Base-by-base conservation (phyloP, 2,329 filamentous ascomycete genomes). In the Aspergillus cejpii region DNA sequence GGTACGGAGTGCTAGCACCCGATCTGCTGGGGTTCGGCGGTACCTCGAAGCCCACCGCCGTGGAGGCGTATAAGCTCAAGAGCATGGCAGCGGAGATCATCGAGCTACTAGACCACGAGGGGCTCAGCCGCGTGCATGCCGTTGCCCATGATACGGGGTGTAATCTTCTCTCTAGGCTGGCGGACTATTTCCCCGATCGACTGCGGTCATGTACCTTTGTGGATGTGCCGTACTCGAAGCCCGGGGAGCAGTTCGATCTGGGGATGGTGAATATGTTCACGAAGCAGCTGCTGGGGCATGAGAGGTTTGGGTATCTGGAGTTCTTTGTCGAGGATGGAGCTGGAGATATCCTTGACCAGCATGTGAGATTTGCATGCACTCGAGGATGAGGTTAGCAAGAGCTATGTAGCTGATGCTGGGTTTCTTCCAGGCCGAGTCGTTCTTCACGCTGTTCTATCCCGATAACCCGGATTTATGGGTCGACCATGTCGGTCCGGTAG, bases 1-100 rank as follows among this genome's bases (percentile, higher is more conserved):
- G 70, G 1, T 69, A 74, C 43, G 73, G 74, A 0, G 54, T 75
- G 10, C 39, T 76, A 0, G 71, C 61, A 0, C 65, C 64, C 0
- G 73, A 76, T 47, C 56, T 74, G 0, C 59, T 71, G 1, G 68
- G 69, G 1, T 71, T 64, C 37, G 68, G 66, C 11, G 58, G 54
- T 14, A 66, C 60, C 1, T 55, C 58, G 37, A 63, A 63, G 26
- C 66, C 67, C 0, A 47, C 45, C 0, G 46, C 55, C 2, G 10
- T 58, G 1, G 45, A 54, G 10, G 47, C 51, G 0, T 69, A 70
- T 41, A 53, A 49, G 5, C 43, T 58, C 28, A 62, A 63, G 34
- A 41, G 33, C 3, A 66, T 71, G 60, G 53, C 58, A 0, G 48
- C 45, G 1, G 62, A 71, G 20, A 52, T 71, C 12, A 38, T 58